These are phyloP conservation scores for Luffa acutangula DNA, from an alignment of 306 rosid species.

Conservation along the genomic window DNA sequence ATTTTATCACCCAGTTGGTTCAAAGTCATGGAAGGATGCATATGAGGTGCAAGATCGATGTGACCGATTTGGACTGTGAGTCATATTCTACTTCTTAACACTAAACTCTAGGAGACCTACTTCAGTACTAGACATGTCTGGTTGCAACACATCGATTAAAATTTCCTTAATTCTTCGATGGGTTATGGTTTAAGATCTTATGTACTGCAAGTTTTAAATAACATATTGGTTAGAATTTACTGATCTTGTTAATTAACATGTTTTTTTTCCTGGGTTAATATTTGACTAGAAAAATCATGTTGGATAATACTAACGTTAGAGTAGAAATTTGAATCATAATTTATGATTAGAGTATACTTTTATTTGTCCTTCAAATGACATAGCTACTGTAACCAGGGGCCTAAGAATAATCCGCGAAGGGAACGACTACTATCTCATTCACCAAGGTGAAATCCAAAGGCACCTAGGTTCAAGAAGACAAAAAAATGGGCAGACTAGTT, in stretches of 20 bases:
- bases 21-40: constrained; percentile 57
- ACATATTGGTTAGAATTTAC: neutral
- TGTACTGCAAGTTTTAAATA: neutral
- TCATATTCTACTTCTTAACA: neutral
- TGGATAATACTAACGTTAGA: neutral
- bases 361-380: neutral
- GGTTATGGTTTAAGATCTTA: neutral
- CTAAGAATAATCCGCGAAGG: constrained; percentile 68
- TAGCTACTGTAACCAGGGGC: constrained; percentile 31
- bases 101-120: neutral
- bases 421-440: constrained; percentile 58
- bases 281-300: neutral
- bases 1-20: constrained; percentile 37
- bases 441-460: constrained; percentile 58
- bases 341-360: neutral
- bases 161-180: neutral
- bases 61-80: constrained; percentile 65
- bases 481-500: constrained; percentile 13
- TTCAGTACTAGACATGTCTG: neutral
- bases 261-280: neutral
- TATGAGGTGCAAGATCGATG: constrained; percentile 61
- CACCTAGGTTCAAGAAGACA: constrained; percentile 50
- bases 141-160: neutral
- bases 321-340: neutral
- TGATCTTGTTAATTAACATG: neutral